phyloP scores from a whole-genome alignment of 2,329 filamentous ascomycete species.

The Aspergillus persii region DNA sequence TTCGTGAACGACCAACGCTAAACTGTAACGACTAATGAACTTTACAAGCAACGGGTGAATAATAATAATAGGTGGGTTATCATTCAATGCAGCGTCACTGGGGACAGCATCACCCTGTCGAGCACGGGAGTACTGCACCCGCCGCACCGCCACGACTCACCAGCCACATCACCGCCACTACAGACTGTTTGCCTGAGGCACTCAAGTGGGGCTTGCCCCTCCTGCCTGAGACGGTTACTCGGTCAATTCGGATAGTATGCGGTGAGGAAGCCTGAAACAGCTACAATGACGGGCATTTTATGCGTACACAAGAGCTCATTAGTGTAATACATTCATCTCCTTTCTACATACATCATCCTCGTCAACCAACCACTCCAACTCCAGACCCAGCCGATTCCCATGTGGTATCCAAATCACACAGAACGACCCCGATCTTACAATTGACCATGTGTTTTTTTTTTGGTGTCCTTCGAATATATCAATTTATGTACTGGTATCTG shows the following conservation, averaged over 20 bases:
- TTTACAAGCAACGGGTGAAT: no score
- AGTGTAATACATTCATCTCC: conserved; percentile 7
- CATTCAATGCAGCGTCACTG: no score
- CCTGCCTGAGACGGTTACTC: background rate
- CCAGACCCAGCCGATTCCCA: conserved; percentile 1
- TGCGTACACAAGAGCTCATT: conserved; percentile 2
- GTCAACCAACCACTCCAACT: conserved; percentile 7
- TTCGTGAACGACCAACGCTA: no score
- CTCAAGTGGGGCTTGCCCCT: background rate
- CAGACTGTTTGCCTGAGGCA: background rate
- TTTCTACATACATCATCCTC: conserved; percentile 10
- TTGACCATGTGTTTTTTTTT: background rate
- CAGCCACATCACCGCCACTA: background rate
- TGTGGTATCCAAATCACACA: background rate
- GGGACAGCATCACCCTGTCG: no score
- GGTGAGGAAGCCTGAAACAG: background rate
- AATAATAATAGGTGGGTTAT: no score
- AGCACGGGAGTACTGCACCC: no score
- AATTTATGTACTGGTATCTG: conserved; percentile 22
- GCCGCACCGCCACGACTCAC: background rate
- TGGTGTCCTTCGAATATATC: conserved; percentile 4
- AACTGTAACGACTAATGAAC: background rate
- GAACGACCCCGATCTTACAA: background rate
- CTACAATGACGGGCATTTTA: no score
- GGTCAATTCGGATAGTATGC: background rate